Base-by-base conservation (phyloP, 305 asterid species). In the Solanum hybrid region DNA sequence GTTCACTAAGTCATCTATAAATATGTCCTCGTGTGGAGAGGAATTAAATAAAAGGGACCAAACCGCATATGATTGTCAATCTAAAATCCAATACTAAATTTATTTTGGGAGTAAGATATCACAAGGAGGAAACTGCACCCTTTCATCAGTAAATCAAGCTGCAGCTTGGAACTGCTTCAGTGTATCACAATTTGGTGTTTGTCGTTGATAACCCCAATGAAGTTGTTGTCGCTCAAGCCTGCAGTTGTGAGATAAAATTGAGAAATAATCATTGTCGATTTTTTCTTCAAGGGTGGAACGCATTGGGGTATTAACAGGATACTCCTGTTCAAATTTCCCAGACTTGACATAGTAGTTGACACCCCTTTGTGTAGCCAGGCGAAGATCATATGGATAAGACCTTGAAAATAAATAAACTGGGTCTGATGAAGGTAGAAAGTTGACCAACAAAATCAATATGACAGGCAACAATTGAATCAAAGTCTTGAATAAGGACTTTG, bases 141-240 rank as follows among this genome's bases (percentile, higher is more conserved):
- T 36, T 80, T 38, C 3, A n/a, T 37, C 33, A 36, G 31, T n/a
- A 24, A 36, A 94, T 89, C 92, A 91, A 65, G 93, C 94, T 87
- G 91, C 89, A 31, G 94, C 94, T 92, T 96, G 95, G 89, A 96
- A 96, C 61, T 91, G 94, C 95, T 93, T 97, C 91, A 95, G 37
- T 0, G 98, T 95, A 92, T 97, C 99, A 93, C 99, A 97, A 89
- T 92, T 92, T 20, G 99, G 99, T 37, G 98, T 96, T 88, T 91
- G 95, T 75, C 95, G 91, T 45, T 95, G 91, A 90, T 95, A 94
- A 38, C 99, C 98, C 98, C 98, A 97, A 39, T 95, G 93, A 86
- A 93, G 93, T 3, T 97, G 97, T 92, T 95, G 98, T 94, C 93
- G 73, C 92, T 97, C 99, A 24, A 92, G 87, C 92, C 98, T 95